A percentile compares a stretch with the other conserved stretches of the same genome.
Conservation (phyloP, 768 basidiomycete genomes). For the Lenzites betulinus region DNA sequence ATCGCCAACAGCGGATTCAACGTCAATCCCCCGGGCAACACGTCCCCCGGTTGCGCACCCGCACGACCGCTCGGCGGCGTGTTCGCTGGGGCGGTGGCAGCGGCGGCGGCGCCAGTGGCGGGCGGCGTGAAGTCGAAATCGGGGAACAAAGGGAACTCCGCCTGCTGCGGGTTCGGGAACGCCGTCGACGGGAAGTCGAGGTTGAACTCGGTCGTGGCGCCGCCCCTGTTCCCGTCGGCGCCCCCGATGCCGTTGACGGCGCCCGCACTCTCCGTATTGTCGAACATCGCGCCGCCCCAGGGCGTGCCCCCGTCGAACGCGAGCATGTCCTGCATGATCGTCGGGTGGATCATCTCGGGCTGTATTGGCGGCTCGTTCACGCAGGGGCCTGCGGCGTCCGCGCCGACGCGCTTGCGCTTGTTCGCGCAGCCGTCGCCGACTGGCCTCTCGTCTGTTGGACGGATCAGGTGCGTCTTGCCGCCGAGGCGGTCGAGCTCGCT, state of each 20-base stretch:
- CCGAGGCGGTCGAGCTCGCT: constrained; percentile 37
- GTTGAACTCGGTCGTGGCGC: constrained; percentile 22
- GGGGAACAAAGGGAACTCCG: constrained; percentile 12
- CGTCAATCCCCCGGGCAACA: constrained; percentile 1
- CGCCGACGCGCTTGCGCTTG: not conserved
- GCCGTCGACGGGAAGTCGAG: constrained; percentile 33
- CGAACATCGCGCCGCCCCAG: not conserved
- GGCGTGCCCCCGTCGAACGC: constrained; percentile 38
- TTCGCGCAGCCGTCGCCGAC: not conserved
- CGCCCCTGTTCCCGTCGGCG: not conserved
- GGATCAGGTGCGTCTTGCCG: constrained; percentile 34
- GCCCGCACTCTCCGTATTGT: not conserved
- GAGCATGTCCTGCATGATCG: constrained; percentile 56
- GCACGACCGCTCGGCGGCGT: constrained; percentile 8
- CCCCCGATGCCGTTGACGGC: constrained; percentile 1
- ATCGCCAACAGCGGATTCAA: not conserved
- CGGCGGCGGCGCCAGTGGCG: not conserved
- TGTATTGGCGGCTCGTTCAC: constrained; percentile 14
- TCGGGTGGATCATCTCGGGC: constrained; percentile 44
- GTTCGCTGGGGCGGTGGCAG: not conserved
- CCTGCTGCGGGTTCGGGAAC: constrained; percentile 19
- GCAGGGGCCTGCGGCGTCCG: not conserved
- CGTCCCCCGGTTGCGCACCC: not conserved
- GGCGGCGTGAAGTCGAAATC: constrained; percentile 15
- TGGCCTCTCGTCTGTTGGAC: constrained; percentile 5